phyloP scores from a whole-genome alignment of 1,284 basidiomycete genomes.

The Coniophora puteana region DNA sequence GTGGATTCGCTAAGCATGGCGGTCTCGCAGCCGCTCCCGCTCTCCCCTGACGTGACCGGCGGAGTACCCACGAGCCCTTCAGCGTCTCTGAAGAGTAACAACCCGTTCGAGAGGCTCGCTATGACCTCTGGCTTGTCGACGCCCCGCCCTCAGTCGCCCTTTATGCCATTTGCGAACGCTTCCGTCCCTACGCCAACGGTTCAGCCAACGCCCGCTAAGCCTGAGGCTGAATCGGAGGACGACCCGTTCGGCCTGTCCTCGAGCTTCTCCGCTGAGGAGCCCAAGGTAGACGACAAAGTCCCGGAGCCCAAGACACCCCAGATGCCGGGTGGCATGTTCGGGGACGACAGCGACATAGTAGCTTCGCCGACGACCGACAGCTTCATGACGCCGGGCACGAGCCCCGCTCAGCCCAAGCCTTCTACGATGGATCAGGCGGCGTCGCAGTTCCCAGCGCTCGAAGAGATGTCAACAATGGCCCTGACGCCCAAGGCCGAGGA shows the following conservation, averaged over 20 bases:
- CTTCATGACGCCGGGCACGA: too few relatives aligned
- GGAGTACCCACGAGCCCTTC: slow-evolving; percentile 34
- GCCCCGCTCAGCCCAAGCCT: slow-evolving; percentile 60
- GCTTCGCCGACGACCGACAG: slow-evolving; percentile 30
- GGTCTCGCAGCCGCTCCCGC: slow-evolving; percentile 64
- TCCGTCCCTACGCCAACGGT: slow-evolving; percentile 27
- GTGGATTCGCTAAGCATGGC: slow-evolving; percentile 58
- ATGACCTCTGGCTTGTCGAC: slow-evolving; percentile 41
- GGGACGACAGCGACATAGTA: slow-evolving; percentile 21
- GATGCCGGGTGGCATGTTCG: slow-evolving; percentile 18
- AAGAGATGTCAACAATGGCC: slow-evolving; percentile 12
- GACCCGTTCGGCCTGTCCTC: slow-evolving; percentile 63
- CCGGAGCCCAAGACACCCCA: slow-evolving; percentile 17
- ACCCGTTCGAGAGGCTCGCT: slow-evolving; percentile 86
- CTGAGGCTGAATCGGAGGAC: slow-evolving; percentile 20
- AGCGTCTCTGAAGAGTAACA: slow-evolving; percentile 77
- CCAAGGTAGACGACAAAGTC: too few relatives aligned
- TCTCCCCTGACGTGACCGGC: slow-evolving; percentile 52
- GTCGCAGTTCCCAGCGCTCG: slow-evolving; percentile 11
- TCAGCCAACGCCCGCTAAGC: slow-evolving; percentile 24
- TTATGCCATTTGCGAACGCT: slow-evolving; percentile 47
- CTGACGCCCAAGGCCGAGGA: slow-evolving; percentile 16
- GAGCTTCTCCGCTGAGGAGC: slow-evolving; percentile 29
- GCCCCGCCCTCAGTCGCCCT: slow-evolving; percentile 54
- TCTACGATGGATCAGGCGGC: slow-evolving; percentile 33